phyloP scores from a whole-genome alignment of 495 filamentous ascomycete genomes.

The Daldinia childiae region DNA sequence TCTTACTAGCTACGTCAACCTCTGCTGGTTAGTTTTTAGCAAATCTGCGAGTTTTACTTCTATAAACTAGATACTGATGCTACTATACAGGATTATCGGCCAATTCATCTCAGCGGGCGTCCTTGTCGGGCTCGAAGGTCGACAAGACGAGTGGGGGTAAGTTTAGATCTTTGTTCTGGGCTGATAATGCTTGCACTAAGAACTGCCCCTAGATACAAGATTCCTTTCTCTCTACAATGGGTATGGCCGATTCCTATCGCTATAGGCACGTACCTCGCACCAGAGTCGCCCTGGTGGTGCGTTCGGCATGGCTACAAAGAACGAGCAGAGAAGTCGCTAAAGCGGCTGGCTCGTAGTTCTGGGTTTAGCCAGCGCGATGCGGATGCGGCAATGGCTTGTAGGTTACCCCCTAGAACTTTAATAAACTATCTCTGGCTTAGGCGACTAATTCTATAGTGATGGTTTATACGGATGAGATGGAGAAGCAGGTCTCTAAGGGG shows the following conservation, averaged over 20 bases:
- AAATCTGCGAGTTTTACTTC: not conserved
- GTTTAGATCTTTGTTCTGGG: not conserved
- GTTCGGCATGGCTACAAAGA: constrained; percentile 67
- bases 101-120: constrained; percentile 64
- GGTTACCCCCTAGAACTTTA: constrained; percentile 45
- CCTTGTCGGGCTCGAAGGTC: constrained; percentile 50
- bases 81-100: constrained; percentile 56
- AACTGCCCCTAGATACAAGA: constrained; percentile 53
- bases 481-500: constrained; percentile 64
- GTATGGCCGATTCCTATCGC: constrained; percentile 61
- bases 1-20: constrained; percentile 71
- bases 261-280: constrained; percentile 67
- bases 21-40: constrained; percentile 59
- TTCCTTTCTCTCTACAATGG: constrained; percentile 67
- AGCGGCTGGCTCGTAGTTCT: constrained; percentile 61
- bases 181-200: constrained; percentile 1
- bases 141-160: constrained; percentile 55
- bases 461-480: constrained; percentile 64
- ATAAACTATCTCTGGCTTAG: not conserved
- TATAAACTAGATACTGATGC: not conserved
- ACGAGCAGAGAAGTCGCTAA: constrained; percentile 56
- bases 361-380: constrained; percentile 45
- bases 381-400: constrained; percentile 45
- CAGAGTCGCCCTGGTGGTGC: constrained; percentile 83
- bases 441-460: constrained; percentile 47